A percentile compares a stretch with the other conserved stretches of the same genome.
These are phyloP conservation scores for Saccharum spontaneum DNA, from an alignment of 176 grass and related monocot genomes.

Conservation along the genomic window DNA sequence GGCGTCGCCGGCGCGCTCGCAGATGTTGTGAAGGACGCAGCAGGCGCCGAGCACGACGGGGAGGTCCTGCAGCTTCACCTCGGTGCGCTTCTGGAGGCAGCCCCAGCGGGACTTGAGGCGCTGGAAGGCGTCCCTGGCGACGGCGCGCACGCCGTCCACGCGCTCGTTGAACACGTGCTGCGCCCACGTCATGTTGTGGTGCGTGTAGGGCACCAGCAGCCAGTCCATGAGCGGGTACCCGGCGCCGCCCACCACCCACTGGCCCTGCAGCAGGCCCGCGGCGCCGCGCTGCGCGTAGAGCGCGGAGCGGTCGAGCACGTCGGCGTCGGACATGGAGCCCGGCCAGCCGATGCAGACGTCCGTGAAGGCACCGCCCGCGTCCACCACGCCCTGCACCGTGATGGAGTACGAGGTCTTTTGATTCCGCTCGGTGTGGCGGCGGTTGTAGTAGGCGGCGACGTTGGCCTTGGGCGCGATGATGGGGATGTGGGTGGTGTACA, in stretches of 20 bases:
- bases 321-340: slow-evolving; percentile 55
- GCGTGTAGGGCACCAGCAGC: slow-evolving; percentile 77
- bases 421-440: slow-evolving; percentile 80
- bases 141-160: slow-evolving; percentile 38
- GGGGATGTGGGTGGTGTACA: slow-evolving; percentile 85
- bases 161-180: slow-evolving; percentile 89
- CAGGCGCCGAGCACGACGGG: slow-evolving; percentile 73
- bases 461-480: slow-evolving; percentile 81
- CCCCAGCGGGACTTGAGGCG: slow-evolving; percentile 75
- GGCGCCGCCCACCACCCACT: slow-evolving; percentile 59
- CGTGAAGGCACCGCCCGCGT: slow-evolving; percentile 68
- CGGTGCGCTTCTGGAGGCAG: slow-evolving; percentile 75
- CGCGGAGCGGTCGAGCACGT: slow-evolving; percentile 62
- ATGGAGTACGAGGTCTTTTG: slow-evolving; percentile 81
- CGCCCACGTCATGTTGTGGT: slow-evolving; percentile 73
- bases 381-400: slow-evolving; percentile 77
- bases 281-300: slow-evolving; percentile 55
- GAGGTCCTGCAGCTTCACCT: slow-evolving; percentile 76
- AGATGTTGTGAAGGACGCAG: slow-evolving; percentile 93
- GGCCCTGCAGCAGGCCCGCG: slow-evolving; percentile 39
- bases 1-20: slow-evolving; percentile 60
- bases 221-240: slow-evolving; percentile 75
- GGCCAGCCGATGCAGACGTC: slow-evolving; percentile 80
- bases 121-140: slow-evolving; percentile 52
- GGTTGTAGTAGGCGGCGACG: slow-evolving; percentile 76